Evolutionary conservation across 2,329 filamentous ascomycete genomes (phyloP).

Genomic region (Ilyonectria mors-panacis): DNA sequence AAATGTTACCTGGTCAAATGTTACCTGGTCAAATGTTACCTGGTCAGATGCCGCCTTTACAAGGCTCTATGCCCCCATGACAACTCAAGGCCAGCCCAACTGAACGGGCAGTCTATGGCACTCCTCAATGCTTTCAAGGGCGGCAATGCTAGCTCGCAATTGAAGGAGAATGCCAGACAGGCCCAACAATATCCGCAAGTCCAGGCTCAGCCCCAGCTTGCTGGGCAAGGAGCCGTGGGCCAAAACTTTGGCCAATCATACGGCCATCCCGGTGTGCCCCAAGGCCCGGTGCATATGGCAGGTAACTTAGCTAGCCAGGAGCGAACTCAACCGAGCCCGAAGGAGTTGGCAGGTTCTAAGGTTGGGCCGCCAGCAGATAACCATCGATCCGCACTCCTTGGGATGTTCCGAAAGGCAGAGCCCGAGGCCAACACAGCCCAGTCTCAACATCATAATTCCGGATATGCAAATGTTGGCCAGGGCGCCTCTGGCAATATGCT

Average conservation of each 20-base stretch:
- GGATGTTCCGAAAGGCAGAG: conserved; percentile 67
- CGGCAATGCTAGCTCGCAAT: conserved; percentile 40
- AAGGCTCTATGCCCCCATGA: conserved; percentile 22
- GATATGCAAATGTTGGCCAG: conserved; percentile 18
- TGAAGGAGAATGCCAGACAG: conserved; percentile 40
- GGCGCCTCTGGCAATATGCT: conserved; percentile 38
- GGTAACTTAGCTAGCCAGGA: conserved; percentile 19
- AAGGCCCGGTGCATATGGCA: conserved; percentile 27
- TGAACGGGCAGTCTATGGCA: conserved; percentile 60
- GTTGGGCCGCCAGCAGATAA: conserved; percentile 43
- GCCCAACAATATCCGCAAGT: background rate
- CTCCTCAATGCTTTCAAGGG: conserved; percentile 63
- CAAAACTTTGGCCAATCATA: conserved; percentile 36
- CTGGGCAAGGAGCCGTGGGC: conserved; percentile 20
- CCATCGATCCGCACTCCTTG: conserved; percentile 66
- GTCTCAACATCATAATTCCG: conserved; percentile 20
- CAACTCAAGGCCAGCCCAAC: conserved; percentile 44
- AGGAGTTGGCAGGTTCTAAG: conserved; percentile 48
- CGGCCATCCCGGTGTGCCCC: conserved; percentile 27
- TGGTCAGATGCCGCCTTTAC: conserved; percentile 6
- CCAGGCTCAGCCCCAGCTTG: conserved; percentile 23
- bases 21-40: background rate
- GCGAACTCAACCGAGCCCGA: conserved; percentile 45
- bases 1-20: conserved; percentile 13
- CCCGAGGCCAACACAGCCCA: conserved; percentile 28